Evolutionary conservation across 768 basidiomycete genomes (phyloP).

Genomic region (Hericium coralloides): DNA sequence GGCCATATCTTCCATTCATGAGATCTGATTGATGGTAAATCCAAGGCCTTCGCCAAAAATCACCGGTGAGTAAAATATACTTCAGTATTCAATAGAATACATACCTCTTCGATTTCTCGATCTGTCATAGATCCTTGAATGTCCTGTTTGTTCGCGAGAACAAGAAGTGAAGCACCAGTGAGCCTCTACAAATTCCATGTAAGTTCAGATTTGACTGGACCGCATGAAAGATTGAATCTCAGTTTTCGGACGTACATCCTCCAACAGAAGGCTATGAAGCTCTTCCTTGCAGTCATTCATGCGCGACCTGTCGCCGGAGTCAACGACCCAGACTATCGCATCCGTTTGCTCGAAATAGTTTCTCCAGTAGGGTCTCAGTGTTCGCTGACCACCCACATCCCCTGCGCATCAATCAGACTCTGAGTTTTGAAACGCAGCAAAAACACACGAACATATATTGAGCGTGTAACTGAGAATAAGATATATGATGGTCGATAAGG

Average conservation of each 20-base stretch:
- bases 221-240: background rate
- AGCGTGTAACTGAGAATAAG: conserved; percentile 48
- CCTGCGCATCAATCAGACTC: conserved; percentile 28
- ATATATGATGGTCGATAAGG: background rate
- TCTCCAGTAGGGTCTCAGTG: conserved; percentile 94
- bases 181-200: conserved; percentile 50
- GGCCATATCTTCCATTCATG: conserved; percentile 87
- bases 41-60: conserved; percentile 49
- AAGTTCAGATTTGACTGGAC: background rate
- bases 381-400: conserved; percentile 97
- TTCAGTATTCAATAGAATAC: conserved; percentile 5
- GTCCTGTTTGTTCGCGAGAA: conserved; percentile 98
- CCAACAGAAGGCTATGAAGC: conserved; percentile 74
- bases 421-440: background rate
- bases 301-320: conserved; percentile 85
- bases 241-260: conserved; percentile 74
- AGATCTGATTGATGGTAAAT: conserved; percentile 71
- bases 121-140: conserved; percentile 79
- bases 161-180: conserved; percentile 89
- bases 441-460: conserved; percentile 57
- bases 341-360: conserved; percentile 99
- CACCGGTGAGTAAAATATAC: conserved; percentile 1
- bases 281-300: conserved; percentile 88
- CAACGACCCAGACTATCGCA: conserved; percentile 97
- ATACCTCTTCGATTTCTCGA: conserved; percentile 73